phyloP scores from a whole-genome alignment of 257 asterid genomes.

The Fraxinus quadrangulata region DNA sequence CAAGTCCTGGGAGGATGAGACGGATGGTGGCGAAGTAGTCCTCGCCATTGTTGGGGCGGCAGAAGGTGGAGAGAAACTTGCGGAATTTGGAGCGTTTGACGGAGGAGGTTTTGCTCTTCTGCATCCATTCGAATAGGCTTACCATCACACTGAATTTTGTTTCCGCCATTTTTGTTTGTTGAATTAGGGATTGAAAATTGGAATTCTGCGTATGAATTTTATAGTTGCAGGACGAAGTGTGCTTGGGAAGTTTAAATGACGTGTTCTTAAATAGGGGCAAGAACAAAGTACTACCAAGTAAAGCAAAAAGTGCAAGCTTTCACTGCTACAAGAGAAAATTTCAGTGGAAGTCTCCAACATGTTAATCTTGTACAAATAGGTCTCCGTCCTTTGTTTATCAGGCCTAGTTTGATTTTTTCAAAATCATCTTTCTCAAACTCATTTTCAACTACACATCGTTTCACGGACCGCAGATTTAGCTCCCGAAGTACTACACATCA shows the following conservation, averaged over 20 bases:
- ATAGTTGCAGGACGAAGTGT: background rate
- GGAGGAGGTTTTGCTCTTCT: slow-evolving; percentile 66
- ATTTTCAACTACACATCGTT: no score
- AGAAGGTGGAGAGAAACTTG: slow-evolving; percentile 81
- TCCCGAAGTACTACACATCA: no score
- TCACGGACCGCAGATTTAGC: no score
- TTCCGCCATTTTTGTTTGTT: slow-evolving; percentile 37
- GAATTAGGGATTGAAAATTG: slow-evolving; percentile 20
- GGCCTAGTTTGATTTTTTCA: no score
- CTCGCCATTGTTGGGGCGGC: slow-evolving; percentile 60
- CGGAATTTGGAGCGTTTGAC: slow-evolving; percentile 81
- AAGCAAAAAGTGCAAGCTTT: background rate
- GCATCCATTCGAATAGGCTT: slow-evolving; percentile 82
- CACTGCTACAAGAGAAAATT: background rate
- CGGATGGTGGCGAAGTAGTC: slow-evolving; percentile 87
- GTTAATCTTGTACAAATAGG: background rate
- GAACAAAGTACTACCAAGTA: background rate
- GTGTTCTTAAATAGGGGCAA: slow-evolving; percentile 19
- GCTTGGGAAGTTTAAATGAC: slow-evolving; percentile 24
- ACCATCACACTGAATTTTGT: slow-evolving; percentile 86
- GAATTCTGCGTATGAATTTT: background rate
- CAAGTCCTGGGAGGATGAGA: slow-evolving; percentile 75
- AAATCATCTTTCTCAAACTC: no score
- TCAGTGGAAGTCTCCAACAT: background rate
- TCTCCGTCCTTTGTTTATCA: background rate